Evolutionary conservation across 1,284 basidiomycete species (phyloP).

Genomic region (Boletus semigastroideus): DNA sequence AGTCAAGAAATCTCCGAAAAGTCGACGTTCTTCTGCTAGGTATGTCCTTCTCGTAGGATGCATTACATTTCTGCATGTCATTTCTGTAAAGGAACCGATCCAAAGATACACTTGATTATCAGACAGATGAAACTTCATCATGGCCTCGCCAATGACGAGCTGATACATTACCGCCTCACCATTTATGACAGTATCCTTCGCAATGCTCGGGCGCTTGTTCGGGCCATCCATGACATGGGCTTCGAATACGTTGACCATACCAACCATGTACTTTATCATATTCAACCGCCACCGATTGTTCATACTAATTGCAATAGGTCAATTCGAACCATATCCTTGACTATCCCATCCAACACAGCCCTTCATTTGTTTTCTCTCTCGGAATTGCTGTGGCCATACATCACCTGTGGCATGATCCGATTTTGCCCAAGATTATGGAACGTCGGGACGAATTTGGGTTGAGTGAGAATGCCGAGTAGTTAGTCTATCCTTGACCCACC

Average conservation of each 20-base stretch:
- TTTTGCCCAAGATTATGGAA: neutral
- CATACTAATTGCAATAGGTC: neutral
- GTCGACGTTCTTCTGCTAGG: conserved; percentile 6
- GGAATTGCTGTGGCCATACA: conserved; percentile 4
- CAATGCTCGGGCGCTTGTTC: conserved; percentile 1
- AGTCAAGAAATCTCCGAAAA: neutral
- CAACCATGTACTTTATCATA: neutral
- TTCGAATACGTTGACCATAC: neutral
- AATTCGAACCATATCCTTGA: neutral
- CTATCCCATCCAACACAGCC: neutral
- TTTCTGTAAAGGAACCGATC: conserved; percentile 1
- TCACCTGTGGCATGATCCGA: conserved; percentile 4
- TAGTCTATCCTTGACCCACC: neutral
- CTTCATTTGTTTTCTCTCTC: neutral
- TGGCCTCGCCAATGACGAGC: conserved; percentile 4
- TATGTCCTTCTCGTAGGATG: neutral
- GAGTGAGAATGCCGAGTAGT: conserved; percentile 2
- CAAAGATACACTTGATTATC: neutral
- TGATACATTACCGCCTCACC: neutral
- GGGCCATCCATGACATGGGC: neutral
- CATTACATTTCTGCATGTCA: neutral
- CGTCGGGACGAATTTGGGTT: neutral
- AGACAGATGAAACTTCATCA: conserved; percentile 10
- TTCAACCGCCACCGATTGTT: neutral
- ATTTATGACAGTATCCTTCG: conserved; percentile 2